These are phyloP conservation scores for Nymphaea colorata DNA, from an alignment of 164 flowering plant genomes.

Conservation along the genomic window DNA sequence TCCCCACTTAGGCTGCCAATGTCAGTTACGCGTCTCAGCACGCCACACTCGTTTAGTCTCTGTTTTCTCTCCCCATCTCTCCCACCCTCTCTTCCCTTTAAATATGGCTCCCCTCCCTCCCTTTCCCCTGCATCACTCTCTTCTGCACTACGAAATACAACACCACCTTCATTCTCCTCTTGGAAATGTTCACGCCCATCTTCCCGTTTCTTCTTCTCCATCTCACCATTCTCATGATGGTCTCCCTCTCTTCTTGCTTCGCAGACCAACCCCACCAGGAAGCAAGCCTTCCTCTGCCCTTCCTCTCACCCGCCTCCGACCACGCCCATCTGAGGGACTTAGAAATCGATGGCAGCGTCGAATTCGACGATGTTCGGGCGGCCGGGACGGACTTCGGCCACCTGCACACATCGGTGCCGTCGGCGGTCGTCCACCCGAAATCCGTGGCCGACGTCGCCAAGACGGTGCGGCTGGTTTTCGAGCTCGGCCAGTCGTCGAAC, in stretches of 20 bases:
- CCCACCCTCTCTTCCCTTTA: neutral
- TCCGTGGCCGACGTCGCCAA: conserved; percentile 55
- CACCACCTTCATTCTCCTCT: neutral
- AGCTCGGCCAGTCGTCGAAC: conserved; percentile 37
- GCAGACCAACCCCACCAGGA: neutral
- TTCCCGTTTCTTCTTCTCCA: neutral
- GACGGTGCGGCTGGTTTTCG: conserved; percentile 34
- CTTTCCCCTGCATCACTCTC: neutral
- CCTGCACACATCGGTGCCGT: conserved; percentile 39
- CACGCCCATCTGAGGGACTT: conserved; percentile 11
- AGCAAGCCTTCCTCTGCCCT: conserved; percentile 15
- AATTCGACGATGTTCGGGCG: conserved; percentile 26
- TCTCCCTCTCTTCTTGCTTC: neutral
- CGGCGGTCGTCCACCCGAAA: conserved; percentile 54
- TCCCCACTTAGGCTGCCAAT: neutral
- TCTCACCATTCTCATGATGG: neutral
- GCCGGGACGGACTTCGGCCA: conserved; percentile 83
- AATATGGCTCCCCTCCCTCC: neutral
- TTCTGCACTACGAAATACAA: neutral
- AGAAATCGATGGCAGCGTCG: conserved; percentile 35
- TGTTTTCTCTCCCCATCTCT: neutral
- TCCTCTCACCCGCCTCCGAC: conserved; percentile 20
- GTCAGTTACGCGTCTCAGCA: neutral
- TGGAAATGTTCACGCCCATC: neutral
- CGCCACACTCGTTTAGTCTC: neutral